Conservation (phyloP, 1,139 yeast species). For the Yamadazyma membranifaciens region DNA sequence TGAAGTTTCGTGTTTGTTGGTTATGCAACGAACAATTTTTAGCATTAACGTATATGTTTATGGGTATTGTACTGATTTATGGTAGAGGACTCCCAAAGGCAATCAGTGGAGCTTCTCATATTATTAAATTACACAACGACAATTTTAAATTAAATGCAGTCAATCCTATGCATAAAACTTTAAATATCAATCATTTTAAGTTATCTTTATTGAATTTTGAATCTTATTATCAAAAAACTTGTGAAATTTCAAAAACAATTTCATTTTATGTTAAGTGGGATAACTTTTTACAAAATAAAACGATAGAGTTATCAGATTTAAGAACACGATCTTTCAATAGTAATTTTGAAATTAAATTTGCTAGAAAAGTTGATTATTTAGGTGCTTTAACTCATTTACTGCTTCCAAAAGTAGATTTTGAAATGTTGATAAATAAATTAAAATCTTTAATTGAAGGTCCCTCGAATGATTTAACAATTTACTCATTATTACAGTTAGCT, state of each 20-base stretch:
- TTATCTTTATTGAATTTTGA: not conserved
- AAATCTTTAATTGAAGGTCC: not conserved
- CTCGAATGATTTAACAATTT: slow-evolving; percentile 1
- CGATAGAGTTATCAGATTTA: not conserved
- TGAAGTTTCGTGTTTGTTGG: slow-evolving; percentile 5
- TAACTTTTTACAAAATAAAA: slow-evolving; percentile 2
- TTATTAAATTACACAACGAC: not conserved
- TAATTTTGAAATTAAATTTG: not conserved
- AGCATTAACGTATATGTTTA: slow-evolving; percentile 2
- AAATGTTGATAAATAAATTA: not conserved
- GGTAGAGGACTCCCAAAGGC: not conserved
- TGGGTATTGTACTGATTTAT: slow-evolving; percentile 4
- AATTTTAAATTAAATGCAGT: not conserved
- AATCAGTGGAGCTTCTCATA: not conserved
- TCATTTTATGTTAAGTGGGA: slow-evolving; percentile 6
- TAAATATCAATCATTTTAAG: not conserved
- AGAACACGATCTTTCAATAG: not conserved
- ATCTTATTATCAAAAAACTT: slow-evolving; percentile 1
- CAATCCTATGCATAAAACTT: too few species aligned
- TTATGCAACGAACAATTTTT: slow-evolving; percentile 6
- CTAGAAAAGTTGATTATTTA: slow-evolving; percentile 2
- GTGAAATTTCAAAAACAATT: slow-evolving; percentile 4
- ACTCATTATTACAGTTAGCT: slow-evolving; percentile 3
- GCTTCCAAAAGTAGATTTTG: slow-evolving; percentile 1
- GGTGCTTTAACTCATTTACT: not conserved